Conservation (phyloP, 495 filamentous ascomycete species). For the Clavariopsis aquatica region DNA sequence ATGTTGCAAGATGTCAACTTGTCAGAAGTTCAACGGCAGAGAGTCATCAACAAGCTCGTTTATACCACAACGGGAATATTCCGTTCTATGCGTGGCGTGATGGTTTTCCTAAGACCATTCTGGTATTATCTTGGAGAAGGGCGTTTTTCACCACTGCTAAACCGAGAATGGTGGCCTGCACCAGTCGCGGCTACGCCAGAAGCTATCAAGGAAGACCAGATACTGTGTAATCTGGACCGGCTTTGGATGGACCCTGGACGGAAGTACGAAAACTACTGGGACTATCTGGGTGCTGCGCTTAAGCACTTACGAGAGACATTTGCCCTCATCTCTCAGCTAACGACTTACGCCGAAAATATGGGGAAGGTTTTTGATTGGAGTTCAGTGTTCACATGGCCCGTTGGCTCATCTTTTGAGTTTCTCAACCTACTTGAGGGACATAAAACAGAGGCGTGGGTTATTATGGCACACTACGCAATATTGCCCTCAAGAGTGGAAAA, state of each 20-base stretch:
- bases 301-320: conserved; percentile 16
- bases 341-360: background rate
- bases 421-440: conserved; percentile 15
- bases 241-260: conserved; percentile 24
- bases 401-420: conserved; percentile 11
- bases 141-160: conserved; percentile 3
- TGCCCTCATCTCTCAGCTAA: conserved; percentile 24
- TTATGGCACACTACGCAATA: conserved; percentile 33
- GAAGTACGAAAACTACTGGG: conserved; percentile 25
- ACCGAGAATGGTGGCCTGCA: conserved; percentile 23
- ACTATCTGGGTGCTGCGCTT: background rate
- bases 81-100: conserved; percentile 4
- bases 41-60: background rate
- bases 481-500: conserved; percentile 7
- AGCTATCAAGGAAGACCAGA: conserved; percentile 20
- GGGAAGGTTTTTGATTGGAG: conserved; percentile 7
- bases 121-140: conserved; percentile 14
- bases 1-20: background rate
- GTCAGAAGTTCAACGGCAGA: background rate
- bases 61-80: conserved; percentile 1
- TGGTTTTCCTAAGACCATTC: conserved; percentile 17
- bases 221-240: conserved; percentile 4
- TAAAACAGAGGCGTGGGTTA: conserved; percentile 25
- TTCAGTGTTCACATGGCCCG: conserved; percentile 15
- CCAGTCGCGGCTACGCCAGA: background rate